A percentile compares a stretch with the other conserved stretches of the same genome.
These are phyloP conservation scores for Rhododendron mucronatum DNA, from an alignment of 148 eudicot species.

Conservation along the genomic window DNA sequence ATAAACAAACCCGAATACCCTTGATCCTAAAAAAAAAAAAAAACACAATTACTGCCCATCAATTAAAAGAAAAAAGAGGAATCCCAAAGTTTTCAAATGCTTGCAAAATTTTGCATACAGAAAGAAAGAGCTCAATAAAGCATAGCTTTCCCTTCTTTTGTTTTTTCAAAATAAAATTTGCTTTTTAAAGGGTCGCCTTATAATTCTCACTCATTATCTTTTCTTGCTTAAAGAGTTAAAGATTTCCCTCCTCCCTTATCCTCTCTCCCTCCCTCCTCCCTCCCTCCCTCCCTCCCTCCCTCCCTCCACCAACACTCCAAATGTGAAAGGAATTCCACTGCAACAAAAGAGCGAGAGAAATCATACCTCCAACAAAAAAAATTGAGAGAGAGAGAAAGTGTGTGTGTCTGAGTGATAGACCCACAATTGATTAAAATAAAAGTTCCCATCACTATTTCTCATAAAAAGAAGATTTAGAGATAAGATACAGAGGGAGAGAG, in stretches of 20 bases:
- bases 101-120: not conserved
- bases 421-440: slow-evolving; percentile 25
- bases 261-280: slow-evolving; percentile 23
- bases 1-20: too few relatives aligned
- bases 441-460: slow-evolving; percentile 13
- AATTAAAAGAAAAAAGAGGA: not conserved
- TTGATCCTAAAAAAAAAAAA: too few relatives aligned
- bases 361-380: not conserved
- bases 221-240: slow-evolving; percentile 28
- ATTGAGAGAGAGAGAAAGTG: slow-evolving; percentile 1
- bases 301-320: slow-evolving; percentile 9
- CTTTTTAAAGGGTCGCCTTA: slow-evolving; percentile 70
- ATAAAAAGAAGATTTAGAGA: not conserved
- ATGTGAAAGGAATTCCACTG: slow-evolving; percentile 19
- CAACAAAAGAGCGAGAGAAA: slow-evolving; percentile 10
- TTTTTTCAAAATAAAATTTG: slow-evolving; percentile 2
- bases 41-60: not conserved
- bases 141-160: slow-evolving; percentile 17
- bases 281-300: not conserved
- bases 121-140: slow-evolving; percentile 26
- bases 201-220: slow-evolving; percentile 90
- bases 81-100: not conserved
- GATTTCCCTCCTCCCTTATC: slow-evolving; percentile 46
- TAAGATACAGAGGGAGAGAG: not conserved
- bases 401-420: not conserved